Percentiles rank a stretch among this genome's conserved stretches.
Conservation (phyloP, 2,329 filamentous ascomycete species). For the Erysiphe pulchra region DNA sequence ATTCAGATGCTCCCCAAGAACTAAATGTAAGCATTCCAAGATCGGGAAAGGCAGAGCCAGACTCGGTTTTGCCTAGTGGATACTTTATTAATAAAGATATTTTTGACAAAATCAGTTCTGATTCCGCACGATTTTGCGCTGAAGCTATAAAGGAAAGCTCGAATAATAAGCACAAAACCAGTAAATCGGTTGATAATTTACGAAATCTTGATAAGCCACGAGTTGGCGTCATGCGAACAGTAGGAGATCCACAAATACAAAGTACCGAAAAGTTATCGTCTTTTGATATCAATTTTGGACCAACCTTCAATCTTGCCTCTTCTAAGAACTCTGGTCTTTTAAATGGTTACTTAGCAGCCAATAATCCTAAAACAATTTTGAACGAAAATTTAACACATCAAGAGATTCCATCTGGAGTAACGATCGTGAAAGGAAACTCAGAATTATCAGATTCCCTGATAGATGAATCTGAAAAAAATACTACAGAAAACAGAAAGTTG, state of each 20-base stretch:
- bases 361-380: conserved; percentile 32
- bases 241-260: conserved; percentile 22
- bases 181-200: conserved; percentile 13
- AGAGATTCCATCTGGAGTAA: conserved; percentile 6
- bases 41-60: conserved; percentile 16
- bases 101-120: conserved; percentile 16
- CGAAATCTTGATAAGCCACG: conserved; percentile 38
- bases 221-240: conserved; percentile 56
- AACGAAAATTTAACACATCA: conserved; percentile 3
- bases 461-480: conserved; percentile 9
- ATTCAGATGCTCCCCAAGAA: conserved; percentile 8
- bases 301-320: conserved; percentile 32
- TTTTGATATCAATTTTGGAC: conserved; percentile 68
- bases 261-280: conserved; percentile 1
- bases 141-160: neutral
- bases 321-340: conserved; percentile 33
- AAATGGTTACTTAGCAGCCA: conserved; percentile 4
- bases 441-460: conserved; percentile 17
- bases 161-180: conserved; percentile 46
- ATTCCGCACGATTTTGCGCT: conserved; percentile 2
- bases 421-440: conserved; percentile 13
- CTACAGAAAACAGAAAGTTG: conserved; percentile 36
- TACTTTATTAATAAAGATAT: conserved; percentile 22
- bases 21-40: conserved; percentile 16
- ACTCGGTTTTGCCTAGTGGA: conserved; percentile 13